Evolutionary conservation across 192 early-diverging fungal genomes (phyloP), one percentile per base, ranked within the genome.

Genomic region (Kickxella alabastrina): DNA sequence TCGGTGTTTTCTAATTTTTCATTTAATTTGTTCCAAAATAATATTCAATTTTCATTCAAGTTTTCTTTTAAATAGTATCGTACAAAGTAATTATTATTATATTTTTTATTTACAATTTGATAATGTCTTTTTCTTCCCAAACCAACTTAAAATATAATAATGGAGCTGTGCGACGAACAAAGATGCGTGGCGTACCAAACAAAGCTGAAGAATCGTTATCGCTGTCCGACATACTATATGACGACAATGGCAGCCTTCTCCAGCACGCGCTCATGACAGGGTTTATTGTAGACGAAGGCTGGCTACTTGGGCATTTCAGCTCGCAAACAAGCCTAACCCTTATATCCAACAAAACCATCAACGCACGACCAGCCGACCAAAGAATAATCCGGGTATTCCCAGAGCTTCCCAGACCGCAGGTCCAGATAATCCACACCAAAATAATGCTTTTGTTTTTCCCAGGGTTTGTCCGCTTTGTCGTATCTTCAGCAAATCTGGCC

Each of bases 391-490:
- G 31, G 3, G 18, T 55, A 0, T 3, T 25, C 8, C 61, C 68
- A 6, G 61, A 63, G 37, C 15, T 64, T 38, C 28, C 43, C 9
- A 37, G 22, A 15, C 50, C 52, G 7, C 4, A 34, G 0, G 52
- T 50, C 2, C 68, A 63, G 39, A 59, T 71, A 4, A 52, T 71
- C 52, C 68, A 71, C 37, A 26, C 52, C 4, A 71, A 71, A 26
- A 5, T 71, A 0, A 59, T 71, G 52, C 24, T 71, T 0, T 25
- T 71, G 8, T 63, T 64, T 43, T 65, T 53, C 17, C 3, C 32
- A 1, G 2, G 19, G 0, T 28, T 26, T 19, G 25, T 72, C 41
- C 49, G 68, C 18, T 49, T 72, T 9, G 55, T 61, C 1, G 54
- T 60, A 0, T 40, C 38, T 0, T 48, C 68, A 5, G 68, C 48